Conservation (phyloP, 805 yeast genomes). For the Komagataella populi region DNA sequence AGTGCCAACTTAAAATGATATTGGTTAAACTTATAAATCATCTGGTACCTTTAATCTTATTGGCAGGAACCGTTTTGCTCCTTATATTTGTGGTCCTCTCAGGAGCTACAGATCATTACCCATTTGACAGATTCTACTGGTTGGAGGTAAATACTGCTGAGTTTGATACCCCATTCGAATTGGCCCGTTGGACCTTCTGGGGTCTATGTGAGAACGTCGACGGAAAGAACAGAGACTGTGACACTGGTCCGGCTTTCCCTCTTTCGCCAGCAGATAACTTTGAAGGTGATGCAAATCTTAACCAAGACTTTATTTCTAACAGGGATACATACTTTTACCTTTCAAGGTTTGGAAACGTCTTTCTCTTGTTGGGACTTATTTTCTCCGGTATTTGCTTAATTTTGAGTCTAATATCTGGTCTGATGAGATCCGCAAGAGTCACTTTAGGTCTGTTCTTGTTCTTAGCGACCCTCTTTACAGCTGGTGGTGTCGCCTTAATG, state of each 20-base stretch:
- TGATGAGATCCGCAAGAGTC: slow-evolving; percentile 40
- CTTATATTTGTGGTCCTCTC: slow-evolving; percentile 49
- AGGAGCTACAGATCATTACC: slow-evolving; percentile 44
- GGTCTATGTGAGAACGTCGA: slow-evolving; percentile 42
- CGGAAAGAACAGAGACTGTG: slow-evolving; percentile 20
- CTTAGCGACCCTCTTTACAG: slow-evolving; percentile 37
- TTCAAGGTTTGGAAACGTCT: slow-evolving; percentile 53
- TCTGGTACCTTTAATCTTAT: slow-evolving; percentile 26
- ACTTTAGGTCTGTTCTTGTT: slow-evolving; percentile 37
- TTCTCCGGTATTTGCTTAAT: slow-evolving; percentile 53
- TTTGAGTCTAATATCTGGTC: slow-evolving; percentile 38
- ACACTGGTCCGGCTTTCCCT: slow-evolving; percentile 52
- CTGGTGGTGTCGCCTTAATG: slow-evolving; percentile 54
- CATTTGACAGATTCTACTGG: slow-evolving; percentile 60
- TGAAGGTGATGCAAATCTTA: slow-evolving; percentile 36
- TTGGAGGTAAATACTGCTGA: slow-evolving; percentile 51
- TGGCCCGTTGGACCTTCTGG: slow-evolving; percentile 78
- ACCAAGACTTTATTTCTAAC: slow-evolving; percentile 34
- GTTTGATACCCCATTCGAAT: slow-evolving; percentile 31
- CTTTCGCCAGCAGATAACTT: slow-evolving; percentile 68
- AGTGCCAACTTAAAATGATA: neutral
- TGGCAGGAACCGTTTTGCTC: slow-evolving; percentile 34
- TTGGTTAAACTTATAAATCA: neutral
- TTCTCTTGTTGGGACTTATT: slow-evolving; percentile 43
- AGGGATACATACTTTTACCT: slow-evolving; percentile 50